Evolutionary conservation across 139 green algal genomes (phyloP).

Genomic region (Prasinococcaceae sp.): DNA sequence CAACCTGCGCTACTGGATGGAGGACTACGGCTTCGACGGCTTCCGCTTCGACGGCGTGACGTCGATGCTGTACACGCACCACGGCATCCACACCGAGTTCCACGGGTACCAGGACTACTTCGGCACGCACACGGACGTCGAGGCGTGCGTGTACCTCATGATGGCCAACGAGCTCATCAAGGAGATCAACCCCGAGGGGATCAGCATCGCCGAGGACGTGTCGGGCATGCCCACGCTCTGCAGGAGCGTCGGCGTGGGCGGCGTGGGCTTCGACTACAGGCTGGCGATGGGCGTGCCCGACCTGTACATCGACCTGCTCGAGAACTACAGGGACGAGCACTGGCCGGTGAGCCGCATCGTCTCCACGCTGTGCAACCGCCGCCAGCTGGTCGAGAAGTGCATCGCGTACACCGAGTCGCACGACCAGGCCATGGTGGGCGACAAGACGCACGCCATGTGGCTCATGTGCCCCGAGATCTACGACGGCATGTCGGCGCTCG

Average conservation of each 20-base stretch:
- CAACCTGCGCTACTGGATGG: slow-evolving; percentile 88
- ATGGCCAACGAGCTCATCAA: slow-evolving; percentile 60
- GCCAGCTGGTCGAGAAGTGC: slow-evolving; percentile 37
- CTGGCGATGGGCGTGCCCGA: slow-evolving; percentile 89
- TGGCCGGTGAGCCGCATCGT: slow-evolving; percentile 71
- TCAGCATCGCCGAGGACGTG: slow-evolving; percentile 89
- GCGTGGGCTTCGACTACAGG: slow-evolving; percentile 85
- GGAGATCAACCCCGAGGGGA: slow-evolving; percentile 39
- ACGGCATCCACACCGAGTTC: slow-evolving; percentile 82
- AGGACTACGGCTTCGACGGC: slow-evolving; percentile 90
- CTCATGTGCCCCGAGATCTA: slow-evolving; percentile 43
- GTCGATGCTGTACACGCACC: slow-evolving; percentile 94
- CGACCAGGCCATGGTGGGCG: slow-evolving; percentile 38
- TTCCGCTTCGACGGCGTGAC: slow-evolving; percentile 94
- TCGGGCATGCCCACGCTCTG: slow-evolving; percentile 85
- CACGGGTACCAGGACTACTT: slow-evolving; percentile 68
- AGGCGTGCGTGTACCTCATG: slow-evolving; percentile 87
- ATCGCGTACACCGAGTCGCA: slow-evolving; percentile 39
- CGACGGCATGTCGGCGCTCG: slow-evolving; percentile 28
- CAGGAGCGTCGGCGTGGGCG: slow-evolving; percentile 65
- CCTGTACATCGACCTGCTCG: slow-evolving; percentile 62
- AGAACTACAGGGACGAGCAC: slow-evolving; percentile 64
- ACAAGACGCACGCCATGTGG: slow-evolving; percentile 39
- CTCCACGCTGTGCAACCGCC: slow-evolving; percentile 64
- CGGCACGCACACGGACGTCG: slow-evolving; percentile 64